Percentiles rank a stretch among this genome's conserved stretches.
Conservation (phyloP, 2,329 filamentous ascomycete genomes). For the Dothideomycetidae sp. region DNA sequence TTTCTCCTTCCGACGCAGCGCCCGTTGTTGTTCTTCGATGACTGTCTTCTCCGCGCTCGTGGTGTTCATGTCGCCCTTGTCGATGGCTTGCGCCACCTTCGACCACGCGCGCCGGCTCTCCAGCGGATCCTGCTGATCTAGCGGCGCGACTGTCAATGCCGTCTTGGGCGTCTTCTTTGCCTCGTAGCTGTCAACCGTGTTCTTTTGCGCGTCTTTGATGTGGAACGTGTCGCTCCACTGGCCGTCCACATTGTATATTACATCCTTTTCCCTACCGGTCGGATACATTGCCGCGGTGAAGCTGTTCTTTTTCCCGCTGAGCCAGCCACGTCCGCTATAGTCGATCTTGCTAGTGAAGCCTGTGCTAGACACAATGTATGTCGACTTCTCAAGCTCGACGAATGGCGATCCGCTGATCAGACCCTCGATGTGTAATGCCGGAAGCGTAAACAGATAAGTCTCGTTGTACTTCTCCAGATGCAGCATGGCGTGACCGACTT, state of each 20-base stretch:
- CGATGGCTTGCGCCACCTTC: slow-evolving; percentile 69
- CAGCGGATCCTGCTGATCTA: slow-evolving; percentile 71
- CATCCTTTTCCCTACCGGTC: slow-evolving; percentile 54
- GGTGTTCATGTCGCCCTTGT: slow-evolving; percentile 68
- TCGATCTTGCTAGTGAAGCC: slow-evolving; percentile 84
- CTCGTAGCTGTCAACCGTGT: slow-evolving; percentile 32
- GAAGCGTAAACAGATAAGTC: slow-evolving; percentile 81
- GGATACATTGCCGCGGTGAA: slow-evolving; percentile 64
- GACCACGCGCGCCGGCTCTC: slow-evolving; percentile 82
- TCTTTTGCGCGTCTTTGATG: slow-evolving; percentile 52
- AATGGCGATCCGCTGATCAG: slow-evolving; percentile 77
- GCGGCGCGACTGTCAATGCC: slow-evolving; percentile 53
- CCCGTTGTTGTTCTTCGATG: slow-evolving; percentile 81
- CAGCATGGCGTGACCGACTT: slow-evolving; percentile 62
- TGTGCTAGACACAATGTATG: slow-evolving; percentile 72
- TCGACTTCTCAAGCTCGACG: slow-evolving; percentile 74
- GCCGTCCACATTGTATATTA: slow-evolving; percentile 68
- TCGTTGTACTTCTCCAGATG: slow-evolving; percentile 55
- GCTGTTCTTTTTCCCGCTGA: slow-evolving; percentile 89
- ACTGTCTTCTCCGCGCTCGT: slow-evolving; percentile 68
- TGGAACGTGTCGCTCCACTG: slow-evolving; percentile 80
- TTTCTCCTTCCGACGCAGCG: slow-evolving; percentile 57
- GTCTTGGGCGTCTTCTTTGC: slow-evolving; percentile 40
- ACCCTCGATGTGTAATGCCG: slow-evolving; percentile 83
- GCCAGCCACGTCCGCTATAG: slow-evolving; percentile 86